These are phyloP conservation scores for Colletotrichum siamense DNA, from an alignment of 2,329 filamentous ascomycete species.

Conservation along the genomic window DNA sequence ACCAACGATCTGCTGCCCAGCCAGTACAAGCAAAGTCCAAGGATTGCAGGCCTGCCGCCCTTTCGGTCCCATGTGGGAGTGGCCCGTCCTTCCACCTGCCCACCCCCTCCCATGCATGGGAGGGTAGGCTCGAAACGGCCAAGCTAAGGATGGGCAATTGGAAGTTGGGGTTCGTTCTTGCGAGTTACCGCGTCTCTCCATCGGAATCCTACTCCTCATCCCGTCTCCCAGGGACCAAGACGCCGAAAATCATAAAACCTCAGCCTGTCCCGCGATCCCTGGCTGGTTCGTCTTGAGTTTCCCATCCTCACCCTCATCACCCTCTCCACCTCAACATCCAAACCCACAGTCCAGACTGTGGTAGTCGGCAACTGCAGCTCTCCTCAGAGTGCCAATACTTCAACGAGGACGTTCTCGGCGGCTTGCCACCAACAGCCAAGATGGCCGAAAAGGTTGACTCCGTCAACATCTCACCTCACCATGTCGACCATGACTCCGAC, in stretches of 20 bases:
- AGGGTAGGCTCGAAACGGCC: not conserved
- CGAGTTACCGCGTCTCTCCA: constrained; percentile 1
- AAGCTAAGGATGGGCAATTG: not conserved
- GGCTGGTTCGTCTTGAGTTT: constrained; percentile 8
- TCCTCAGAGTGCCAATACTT: not conserved
- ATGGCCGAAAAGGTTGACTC: constrained; percentile 21
- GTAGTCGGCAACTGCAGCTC: constrained; percentile 3
- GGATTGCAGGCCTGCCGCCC: constrained; percentile 8
- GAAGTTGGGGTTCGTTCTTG: constrained; percentile 2
- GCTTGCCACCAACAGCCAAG: not conserved
- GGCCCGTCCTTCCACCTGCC: constrained; percentile 5
- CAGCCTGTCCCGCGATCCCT: constrained; percentile 16
- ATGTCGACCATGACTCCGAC: constrained; percentile 14
- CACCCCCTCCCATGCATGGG: constrained; percentile 3
- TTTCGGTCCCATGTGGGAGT: constrained; percentile 14
- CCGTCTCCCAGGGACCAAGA: not conserved
- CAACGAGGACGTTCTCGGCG: not conserved
- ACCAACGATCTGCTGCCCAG: constrained; percentile 13
- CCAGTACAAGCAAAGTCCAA: constrained; percentile 4
- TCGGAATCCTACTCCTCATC: constrained; percentile 3
- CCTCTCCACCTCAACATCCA: not conserved
- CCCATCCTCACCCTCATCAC: constrained; percentile 17
- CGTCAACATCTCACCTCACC: constrained; percentile 21
- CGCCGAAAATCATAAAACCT: constrained; percentile 24
- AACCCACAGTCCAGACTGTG: constrained; percentile 4